Evolutionary conservation across 176 grass and related monocot genomes (phyloP).

Genomic region (Microstegium vimineum): DNA sequence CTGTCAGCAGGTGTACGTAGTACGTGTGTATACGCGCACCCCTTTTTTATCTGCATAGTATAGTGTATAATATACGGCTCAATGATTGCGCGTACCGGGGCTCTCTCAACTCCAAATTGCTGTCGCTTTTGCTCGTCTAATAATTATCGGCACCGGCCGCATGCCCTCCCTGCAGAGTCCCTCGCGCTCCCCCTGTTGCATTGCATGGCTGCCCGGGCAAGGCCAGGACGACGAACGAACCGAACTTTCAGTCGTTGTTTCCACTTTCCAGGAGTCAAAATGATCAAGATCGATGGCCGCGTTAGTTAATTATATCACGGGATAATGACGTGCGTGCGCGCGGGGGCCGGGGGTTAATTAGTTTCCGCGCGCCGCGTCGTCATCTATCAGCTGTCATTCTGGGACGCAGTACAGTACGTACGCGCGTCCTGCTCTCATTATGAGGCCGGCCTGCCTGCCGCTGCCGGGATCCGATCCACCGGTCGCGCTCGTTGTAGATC

Average conservation of each 20-base stretch:
- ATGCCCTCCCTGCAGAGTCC: no score
- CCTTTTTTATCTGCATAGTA: slow-evolving; percentile 15
- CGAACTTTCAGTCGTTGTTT: no score
- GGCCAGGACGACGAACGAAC: no score
- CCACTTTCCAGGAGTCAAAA: no score
- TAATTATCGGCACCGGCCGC: background rate
- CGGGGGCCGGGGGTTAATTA: background rate
- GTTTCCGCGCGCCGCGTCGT: background rate
- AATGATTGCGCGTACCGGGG: slow-evolving; percentile 50
- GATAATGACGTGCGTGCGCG: background rate
- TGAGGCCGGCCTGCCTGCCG: no score
- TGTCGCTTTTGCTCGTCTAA: slow-evolving; percentile 29
- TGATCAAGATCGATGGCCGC: background rate
- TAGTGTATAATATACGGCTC: slow-evolving; percentile 19
- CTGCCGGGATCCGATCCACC: background rate
- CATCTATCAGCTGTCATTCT: background rate
- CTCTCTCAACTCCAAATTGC: background rate
- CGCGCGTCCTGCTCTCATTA: slow-evolving; percentile 5
- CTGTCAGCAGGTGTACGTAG: slow-evolving; percentile 39
- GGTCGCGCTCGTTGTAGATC: background rate
- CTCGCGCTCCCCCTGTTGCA: background rate
- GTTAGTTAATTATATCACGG: background rate
- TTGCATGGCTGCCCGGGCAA: background rate
- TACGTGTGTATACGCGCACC: slow-evolving; percentile 28
- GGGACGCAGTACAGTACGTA: background rate